phyloP scores from a whole-genome alignment of 495 filamentous ascomycete genomes.

The Penicillium coprophilum region DNA sequence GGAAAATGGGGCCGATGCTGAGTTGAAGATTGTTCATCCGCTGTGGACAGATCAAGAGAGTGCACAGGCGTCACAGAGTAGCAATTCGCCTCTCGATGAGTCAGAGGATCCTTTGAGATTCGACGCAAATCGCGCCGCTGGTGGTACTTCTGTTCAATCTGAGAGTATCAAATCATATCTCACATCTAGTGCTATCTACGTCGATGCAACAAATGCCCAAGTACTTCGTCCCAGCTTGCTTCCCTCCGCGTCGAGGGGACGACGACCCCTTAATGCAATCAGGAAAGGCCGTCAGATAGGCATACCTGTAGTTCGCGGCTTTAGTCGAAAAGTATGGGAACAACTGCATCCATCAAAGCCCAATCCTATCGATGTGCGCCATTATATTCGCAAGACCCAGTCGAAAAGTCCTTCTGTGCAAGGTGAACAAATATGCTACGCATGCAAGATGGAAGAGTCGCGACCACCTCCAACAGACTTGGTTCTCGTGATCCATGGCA shows the following conservation, averaged over 20 bases:
- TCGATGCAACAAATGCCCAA: conserved; percentile 70
- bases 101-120: conserved; percentile 15
- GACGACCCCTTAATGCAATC: conserved; percentile 78
- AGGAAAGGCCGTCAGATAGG: conserved; percentile 80
- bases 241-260: conserved; percentile 75
- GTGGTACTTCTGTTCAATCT: conserved; percentile 29
- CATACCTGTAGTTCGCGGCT: conserved; percentile 83
- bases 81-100: conserved; percentile 12
- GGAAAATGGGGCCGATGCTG: conserved; percentile 84
- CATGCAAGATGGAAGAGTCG: conserved; percentile 58
- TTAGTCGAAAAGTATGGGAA: conserved; percentile 74
- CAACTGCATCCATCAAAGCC: conserved; percentile 65
- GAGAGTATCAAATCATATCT: conserved; percentile 54
- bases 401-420: conserved; percentile 26
- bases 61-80: conserved; percentile 21
- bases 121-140: conserved; percentile 46
- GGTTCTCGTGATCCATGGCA: conserved; percentile 88
- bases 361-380: conserved; percentile 46
- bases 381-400: conserved; percentile 46
- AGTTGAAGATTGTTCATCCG: conserved; percentile 81
- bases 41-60: conserved; percentile 64
- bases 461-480: conserved; percentile 79
- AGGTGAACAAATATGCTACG: conserved; percentile 46
- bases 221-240: conserved; percentile 75
- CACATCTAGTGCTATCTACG: conserved; percentile 78